A percentile compares a stretch with the other conserved stretches of the same genome.
Conservation (phyloP, 75 land plant genomes). For the Isoetes taiwanensis region DNA sequence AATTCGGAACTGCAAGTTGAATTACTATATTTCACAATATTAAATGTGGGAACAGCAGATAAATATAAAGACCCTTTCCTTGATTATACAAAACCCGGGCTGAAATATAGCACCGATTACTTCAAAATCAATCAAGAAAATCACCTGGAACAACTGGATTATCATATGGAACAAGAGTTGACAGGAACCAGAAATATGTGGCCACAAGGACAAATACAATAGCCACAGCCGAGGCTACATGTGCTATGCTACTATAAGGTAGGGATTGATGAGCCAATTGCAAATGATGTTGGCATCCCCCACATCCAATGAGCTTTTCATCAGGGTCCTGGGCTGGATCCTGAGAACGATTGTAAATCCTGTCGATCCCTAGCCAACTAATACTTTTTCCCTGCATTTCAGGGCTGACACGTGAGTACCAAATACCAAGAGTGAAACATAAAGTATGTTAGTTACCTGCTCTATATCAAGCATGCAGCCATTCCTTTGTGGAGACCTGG, state of each 20-base stretch:
- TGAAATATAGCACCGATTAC: too few relatives aligned
- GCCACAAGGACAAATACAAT: slow-evolving; percentile 10
- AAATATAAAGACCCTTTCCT: too few relatives aligned
- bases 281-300: not conserved
- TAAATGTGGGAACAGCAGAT: too few relatives aligned
- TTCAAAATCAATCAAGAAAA: too few relatives aligned
- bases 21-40: too few relatives aligned
- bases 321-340: not conserved
- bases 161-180: not conserved
- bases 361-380: not conserved
- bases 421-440: not conserved
- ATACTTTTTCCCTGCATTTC: not conserved
- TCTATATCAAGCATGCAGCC: not conserved
- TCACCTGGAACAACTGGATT: too few relatives aligned
- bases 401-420: not conserved
- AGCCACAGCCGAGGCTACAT: slow-evolving; percentile 6
- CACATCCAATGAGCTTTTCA: not conserved
- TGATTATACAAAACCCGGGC: too few relatives aligned
- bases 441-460: not conserved
- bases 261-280: not conserved
- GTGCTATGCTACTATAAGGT: slow-evolving; percentile 3
- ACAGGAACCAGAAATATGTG: slow-evolving; percentile 4
- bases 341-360: not conserved
- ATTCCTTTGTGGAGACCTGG: not conserved
- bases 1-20: too few relatives aligned